phyloP scores from a whole-genome alignment of 176 grass and related monocot species.

The Oropetium thomaeum region DNA sequence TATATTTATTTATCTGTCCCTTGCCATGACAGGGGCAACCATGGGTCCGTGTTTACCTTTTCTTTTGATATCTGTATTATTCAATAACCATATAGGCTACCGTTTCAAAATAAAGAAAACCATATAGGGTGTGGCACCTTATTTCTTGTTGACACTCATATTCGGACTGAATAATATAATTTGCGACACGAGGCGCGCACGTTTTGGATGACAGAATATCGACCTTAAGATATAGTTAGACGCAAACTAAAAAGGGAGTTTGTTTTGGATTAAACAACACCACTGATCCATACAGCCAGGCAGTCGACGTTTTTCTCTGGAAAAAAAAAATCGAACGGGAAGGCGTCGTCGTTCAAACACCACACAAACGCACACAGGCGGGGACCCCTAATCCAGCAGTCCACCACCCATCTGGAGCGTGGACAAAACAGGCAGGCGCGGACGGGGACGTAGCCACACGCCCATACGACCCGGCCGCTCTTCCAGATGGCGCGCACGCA shows the following conservation, averaged over 20 bases:
- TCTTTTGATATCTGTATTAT: no score
- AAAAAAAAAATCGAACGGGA: conserved; percentile 7
- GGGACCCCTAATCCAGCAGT: background rate
- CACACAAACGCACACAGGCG: conserved; percentile 6
- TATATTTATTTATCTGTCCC: background rate
- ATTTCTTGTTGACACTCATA: background rate
- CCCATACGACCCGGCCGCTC: background rate
- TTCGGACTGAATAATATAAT: background rate
- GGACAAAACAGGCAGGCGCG: conserved; percentile 22
- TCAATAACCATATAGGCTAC: no score
- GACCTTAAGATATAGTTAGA: background rate
- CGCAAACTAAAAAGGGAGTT: background rate
- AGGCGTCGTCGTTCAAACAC: conserved; percentile 19
- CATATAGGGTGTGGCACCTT: no score
- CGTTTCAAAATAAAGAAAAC: no score
- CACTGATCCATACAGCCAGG: background rate
- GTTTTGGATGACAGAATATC: background rate
- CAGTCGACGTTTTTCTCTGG: conserved; percentile 6
- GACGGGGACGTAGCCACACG: background rate
- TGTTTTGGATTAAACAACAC: background rate
- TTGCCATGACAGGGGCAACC: background rate
- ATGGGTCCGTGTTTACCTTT: no score
- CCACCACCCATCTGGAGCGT: background rate
- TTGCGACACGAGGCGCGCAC: background rate
- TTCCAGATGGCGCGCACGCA: conserved; percentile 20